A percentile compares a stretch with the other conserved stretches of the same genome.
Conservation (phyloP, 495 filamentous ascomycete species). For the Aspergillus olivimuriae region DNA sequence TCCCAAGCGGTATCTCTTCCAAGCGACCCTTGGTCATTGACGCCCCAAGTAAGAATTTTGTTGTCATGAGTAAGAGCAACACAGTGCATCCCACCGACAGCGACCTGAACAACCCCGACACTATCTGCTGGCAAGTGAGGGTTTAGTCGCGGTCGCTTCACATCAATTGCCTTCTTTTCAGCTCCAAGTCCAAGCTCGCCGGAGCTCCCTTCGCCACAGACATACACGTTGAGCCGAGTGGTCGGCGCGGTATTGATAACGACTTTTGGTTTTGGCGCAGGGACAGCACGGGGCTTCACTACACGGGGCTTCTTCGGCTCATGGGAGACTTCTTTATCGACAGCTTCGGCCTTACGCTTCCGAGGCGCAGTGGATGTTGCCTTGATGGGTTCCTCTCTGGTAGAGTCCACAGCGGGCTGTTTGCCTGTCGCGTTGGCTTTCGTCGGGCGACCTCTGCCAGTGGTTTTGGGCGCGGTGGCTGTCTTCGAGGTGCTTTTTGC, state of each 20-base stretch:
- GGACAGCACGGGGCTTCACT: slow-evolving; percentile 13
- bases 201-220: slow-evolving; percentile 61
- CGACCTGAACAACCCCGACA: slow-evolving; percentile 57
- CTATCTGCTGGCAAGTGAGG: slow-evolving; percentile 47
- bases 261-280: slow-evolving; percentile 24
- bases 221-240: slow-evolving; percentile 54
- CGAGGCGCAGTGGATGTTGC: slow-evolving; percentile 13
- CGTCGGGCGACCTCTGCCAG: slow-evolving; percentile 10
- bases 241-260: slow-evolving; percentile 41
- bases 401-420: slow-evolving; percentile 4
- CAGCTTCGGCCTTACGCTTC: slow-evolving; percentile 37
- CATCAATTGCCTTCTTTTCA: slow-evolving; percentile 53
- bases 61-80: slow-evolving; percentile 57
- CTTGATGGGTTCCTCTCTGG: slow-evolving; percentile 13
- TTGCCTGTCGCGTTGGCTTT: slow-evolving; percentile 6
- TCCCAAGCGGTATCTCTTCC: slow-evolving; percentile 57
- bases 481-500: slow-evolving; percentile 9
- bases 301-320: slow-evolving; percentile 25
- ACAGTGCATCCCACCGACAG: slow-evolving; percentile 60
- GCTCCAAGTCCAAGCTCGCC: slow-evolving; percentile 64
- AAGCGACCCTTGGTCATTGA: slow-evolving; percentile 62
- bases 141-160: slow-evolving; percentile 65
- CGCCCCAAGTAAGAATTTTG: slow-evolving; percentile 60
- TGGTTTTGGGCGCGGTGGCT: slow-evolving; percentile 8
- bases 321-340: slow-evolving; percentile 23